Conservation (phyloP, 2,329 filamentous ascomycete species). For the Trichoderma endophyticum region DNA sequence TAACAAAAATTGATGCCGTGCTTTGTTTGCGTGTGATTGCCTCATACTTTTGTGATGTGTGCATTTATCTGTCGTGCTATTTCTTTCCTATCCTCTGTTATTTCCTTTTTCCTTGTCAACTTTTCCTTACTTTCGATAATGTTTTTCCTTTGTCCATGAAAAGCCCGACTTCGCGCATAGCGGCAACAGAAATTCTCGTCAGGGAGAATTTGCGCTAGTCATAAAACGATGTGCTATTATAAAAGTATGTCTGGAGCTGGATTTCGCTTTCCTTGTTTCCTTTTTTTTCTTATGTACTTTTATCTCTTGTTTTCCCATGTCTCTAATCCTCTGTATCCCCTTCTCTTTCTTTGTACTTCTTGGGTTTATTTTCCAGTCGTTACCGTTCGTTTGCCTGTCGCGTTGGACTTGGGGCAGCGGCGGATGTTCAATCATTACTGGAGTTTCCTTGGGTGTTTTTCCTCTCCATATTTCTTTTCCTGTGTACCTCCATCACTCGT, state of each 20-base stretch:
- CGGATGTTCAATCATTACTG: background rate
- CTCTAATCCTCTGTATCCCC: background rate
- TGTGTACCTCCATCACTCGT: background rate
- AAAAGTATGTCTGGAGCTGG: background rate
- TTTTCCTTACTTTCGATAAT: background rate
- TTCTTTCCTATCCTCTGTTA: background rate
- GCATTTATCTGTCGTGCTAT: background rate
- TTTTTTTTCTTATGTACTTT: background rate
- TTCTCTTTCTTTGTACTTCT: background rate
- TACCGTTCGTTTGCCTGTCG: background rate
- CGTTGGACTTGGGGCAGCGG: background rate
- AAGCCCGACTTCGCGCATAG: background rate
- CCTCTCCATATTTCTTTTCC: background rate
- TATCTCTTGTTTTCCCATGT: background rate
- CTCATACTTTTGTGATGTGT: conserved; percentile 10
- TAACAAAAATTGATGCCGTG: conserved; percentile 15
- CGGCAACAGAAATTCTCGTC: background rate
- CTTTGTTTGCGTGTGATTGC: conserved; percentile 17
- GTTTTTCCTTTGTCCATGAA: background rate
- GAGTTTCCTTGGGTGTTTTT: background rate
- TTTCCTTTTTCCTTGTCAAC: background rate
- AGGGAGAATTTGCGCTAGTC: background rate
- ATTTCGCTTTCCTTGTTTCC: background rate
- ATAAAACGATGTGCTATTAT: background rate
- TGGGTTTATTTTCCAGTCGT: background rate